Conservation (phyloP, 2,329 filamentous ascomycete genomes). For the Ciborinia camelliae region DNA sequence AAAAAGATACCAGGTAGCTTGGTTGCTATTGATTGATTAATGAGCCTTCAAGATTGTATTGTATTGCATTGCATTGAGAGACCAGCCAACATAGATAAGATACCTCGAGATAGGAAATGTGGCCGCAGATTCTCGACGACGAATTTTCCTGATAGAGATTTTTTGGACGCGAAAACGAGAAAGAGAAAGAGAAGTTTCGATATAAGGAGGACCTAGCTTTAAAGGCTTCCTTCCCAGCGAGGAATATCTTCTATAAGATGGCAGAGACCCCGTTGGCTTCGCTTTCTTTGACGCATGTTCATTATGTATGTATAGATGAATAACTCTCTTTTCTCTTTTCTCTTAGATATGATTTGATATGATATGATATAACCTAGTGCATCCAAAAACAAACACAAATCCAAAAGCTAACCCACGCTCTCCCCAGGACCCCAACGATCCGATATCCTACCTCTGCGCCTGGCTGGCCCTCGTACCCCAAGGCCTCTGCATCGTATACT, state of each 20-base stretch:
- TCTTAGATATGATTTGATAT: too few relatives aligned
- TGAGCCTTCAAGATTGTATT: too few relatives aligned
- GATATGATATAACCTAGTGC: too few relatives aligned
- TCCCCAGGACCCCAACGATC: slow-evolving; percentile 75
- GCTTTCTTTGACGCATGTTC: slow-evolving; percentile 90
- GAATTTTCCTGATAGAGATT: background rate
- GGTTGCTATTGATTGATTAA: too few relatives aligned
- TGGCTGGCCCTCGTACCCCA: slow-evolving; percentile 94
- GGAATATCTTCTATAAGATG: slow-evolving; percentile 28
- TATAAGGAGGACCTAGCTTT: background rate
- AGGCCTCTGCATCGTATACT: slow-evolving; percentile 84
- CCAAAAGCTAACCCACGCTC: too few relatives aligned
- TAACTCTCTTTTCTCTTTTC: too few relatives aligned
- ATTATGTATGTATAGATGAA: slow-evolving; percentile 83
- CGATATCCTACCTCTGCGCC: slow-evolving; percentile 80
- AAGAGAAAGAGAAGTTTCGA: too few relatives aligned
- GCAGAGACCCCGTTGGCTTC: slow-evolving; percentile 67
- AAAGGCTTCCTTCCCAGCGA: background rate
- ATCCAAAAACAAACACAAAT: too few relatives aligned
- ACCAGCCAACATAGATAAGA: too few relatives aligned
- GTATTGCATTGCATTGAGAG: background rate
- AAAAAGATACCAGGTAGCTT: too few relatives aligned
- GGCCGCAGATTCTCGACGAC: background rate
- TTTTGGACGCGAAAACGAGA: background rate
- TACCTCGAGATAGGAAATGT: too few relatives aligned